Percentiles rank a stretch among this genome's conserved stretches.
These are phyloP conservation scores for Pseudoscleropodium purum DNA, from an alignment of 225 moss, liverwort and hornwort genomes.

Conservation along the genomic window DNA sequence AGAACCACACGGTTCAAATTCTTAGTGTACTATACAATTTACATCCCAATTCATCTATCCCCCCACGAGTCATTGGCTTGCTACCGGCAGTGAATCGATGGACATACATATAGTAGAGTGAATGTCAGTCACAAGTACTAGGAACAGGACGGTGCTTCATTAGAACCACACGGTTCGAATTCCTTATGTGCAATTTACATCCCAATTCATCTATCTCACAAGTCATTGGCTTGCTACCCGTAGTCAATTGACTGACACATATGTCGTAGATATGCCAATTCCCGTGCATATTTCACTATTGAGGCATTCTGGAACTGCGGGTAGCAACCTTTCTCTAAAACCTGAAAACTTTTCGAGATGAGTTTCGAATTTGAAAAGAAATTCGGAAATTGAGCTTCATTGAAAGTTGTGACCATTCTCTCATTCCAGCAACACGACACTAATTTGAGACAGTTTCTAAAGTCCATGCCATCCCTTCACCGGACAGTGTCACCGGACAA, in stretches of 20 bases:
- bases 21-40: neutral
- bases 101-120: neutral
- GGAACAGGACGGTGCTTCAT: neutral
- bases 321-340: neutral
- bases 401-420: neutral
- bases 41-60: neutral
- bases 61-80: neutral
- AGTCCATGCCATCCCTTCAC: neutral
- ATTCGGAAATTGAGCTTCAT: neutral
- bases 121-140: neutral
- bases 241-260: too few relatives aligned
- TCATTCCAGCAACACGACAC: neutral
- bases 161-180: neutral
- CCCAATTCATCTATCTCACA: too few relatives aligned
- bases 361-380: neutral
- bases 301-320: neutral
- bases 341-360: neutral
- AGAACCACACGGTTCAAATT: neutral
- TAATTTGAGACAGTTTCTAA: neutral
- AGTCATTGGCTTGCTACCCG: too few relatives aligned
- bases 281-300: neutral
- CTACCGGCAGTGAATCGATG: neutral
- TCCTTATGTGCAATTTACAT: too few relatives aligned
- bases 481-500: neutral
- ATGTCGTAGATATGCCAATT: neutral